Percentiles rank a stretch among this genome's conserved stretches.
Conservation (phyloP, 495 filamentous ascomycete genomes). For the Hypoxylon subgilvum region DNA sequence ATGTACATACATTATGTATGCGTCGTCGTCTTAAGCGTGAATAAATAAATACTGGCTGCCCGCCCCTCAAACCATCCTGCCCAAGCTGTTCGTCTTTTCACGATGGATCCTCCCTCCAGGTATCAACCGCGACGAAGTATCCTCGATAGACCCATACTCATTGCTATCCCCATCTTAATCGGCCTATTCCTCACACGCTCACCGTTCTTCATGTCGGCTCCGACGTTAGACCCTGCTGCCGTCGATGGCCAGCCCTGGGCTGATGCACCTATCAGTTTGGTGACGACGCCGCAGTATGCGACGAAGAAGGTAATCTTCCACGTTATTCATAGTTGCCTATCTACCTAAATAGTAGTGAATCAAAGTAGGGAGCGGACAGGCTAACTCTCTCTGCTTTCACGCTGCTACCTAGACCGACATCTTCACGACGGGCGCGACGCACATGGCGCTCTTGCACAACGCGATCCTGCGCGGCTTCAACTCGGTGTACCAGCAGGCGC, state of each 20-base stretch:
- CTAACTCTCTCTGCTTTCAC: background rate
- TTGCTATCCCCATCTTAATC: slow-evolving; percentile 44
- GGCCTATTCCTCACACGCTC: slow-evolving; percentile 49
- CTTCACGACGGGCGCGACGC: slow-evolving; percentile 59
- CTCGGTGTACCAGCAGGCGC: slow-evolving; percentile 62
- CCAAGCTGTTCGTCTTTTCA: slow-evolving; percentile 6
- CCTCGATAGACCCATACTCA: slow-evolving; percentile 40
- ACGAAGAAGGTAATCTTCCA: slow-evolving; percentile 49
- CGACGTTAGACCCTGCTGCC: slow-evolving; percentile 30
- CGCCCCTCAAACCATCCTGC: background rate
- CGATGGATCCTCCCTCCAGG: slow-evolving; percentile 18
- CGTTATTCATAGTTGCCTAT: background rate
- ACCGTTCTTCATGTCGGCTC: slow-evolving; percentile 51
- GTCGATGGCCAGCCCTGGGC: slow-evolving; percentile 52
- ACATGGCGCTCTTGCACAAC: slow-evolving; percentile 67
- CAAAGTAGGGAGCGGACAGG: too few relatives aligned
- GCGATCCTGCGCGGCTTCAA: slow-evolving; percentile 65
- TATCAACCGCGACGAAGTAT: slow-evolving; percentile 26
- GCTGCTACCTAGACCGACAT: slow-evolving; percentile 49
- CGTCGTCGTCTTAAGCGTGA: too few relatives aligned
- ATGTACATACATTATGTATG: too few relatives aligned
- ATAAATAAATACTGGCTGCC: slow-evolving; percentile 7
- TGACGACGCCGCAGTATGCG: slow-evolving; percentile 53
- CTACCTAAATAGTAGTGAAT: background rate
- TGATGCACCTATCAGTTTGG: slow-evolving; percentile 55